Conservation (phyloP, 1,139 yeast genomes). For the Yamadazyma taylorii region DNA sequence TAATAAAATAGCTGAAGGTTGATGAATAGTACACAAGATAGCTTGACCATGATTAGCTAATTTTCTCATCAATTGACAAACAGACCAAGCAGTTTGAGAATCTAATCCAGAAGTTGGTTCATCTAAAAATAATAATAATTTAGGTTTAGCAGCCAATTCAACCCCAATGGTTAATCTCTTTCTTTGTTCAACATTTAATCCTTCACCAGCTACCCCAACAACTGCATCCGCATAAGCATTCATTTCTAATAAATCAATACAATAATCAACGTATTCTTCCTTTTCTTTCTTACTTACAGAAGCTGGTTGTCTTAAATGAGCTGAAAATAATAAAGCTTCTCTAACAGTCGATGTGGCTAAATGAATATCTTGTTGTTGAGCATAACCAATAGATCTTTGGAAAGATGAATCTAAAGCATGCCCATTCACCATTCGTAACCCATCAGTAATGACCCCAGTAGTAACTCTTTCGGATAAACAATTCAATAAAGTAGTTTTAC, state of each 20-base stretch:
- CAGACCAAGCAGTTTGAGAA: slow-evolving; percentile 47
- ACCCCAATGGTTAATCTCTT: slow-evolving; percentile 40
- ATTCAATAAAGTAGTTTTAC: slow-evolving; percentile 38
- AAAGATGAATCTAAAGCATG: slow-evolving; percentile 33
- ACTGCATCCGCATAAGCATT: slow-evolving; percentile 34
- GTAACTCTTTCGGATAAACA: slow-evolving; percentile 41
- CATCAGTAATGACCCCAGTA: slow-evolving; percentile 33
- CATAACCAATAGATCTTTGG: slow-evolving; percentile 44
- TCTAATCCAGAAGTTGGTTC: slow-evolving; percentile 45
- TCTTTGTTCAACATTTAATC: slow-evolving; percentile 40
- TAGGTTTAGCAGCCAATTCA: slow-evolving; percentile 41
- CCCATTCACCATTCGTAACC: slow-evolving; percentile 39
- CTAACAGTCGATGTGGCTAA: slow-evolving; percentile 38
- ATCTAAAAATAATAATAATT: slow-evolving; percentile 36
- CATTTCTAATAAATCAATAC: slow-evolving; percentile 41
- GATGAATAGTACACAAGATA: slow-evolving; percentile 44
- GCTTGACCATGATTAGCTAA: slow-evolving; percentile 46
- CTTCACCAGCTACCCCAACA: slow-evolving; percentile 43
- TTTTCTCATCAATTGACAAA: slow-evolving; percentile 41
- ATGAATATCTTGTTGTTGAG: slow-evolving; percentile 42
- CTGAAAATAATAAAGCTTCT: slow-evolving; percentile 38
- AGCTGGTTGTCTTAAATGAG: slow-evolving; percentile 36
- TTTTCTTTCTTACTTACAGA: slow-evolving; percentile 30
- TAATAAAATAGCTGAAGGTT: slow-evolving; percentile 41
- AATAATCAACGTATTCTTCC: slow-evolving; percentile 35